These are phyloP conservation scores for Suillus subaureus DNA, from an alignment of 768 basidiomycete species.

Conservation along the genomic window DNA sequence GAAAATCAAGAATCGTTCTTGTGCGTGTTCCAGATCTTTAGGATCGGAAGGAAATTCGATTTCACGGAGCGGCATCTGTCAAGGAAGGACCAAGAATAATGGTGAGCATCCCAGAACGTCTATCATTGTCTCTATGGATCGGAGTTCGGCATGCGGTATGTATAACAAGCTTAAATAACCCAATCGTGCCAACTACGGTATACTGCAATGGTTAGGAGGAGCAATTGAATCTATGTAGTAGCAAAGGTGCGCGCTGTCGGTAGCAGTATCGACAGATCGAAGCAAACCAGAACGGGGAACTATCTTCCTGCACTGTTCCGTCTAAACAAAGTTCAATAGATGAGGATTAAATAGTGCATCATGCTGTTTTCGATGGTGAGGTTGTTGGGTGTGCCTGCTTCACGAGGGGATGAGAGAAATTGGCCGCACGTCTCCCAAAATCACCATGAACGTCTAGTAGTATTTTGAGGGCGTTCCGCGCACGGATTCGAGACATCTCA, in stretches of 20 bases:
- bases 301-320: neutral
- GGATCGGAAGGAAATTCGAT: slow-evolving; percentile 37
- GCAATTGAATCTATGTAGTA: neutral
- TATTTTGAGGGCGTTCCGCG: slow-evolving; percentile 93
- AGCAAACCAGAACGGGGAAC: neutral
- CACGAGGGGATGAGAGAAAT: slow-evolving; percentile 28
- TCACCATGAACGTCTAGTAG: slow-evolving; percentile 89
- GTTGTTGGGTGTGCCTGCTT: slow-evolving; percentile 10
- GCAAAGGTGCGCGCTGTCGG: neutral
- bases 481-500: slow-evolving; percentile 87
- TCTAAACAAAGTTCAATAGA: slow-evolving; percentile 6
- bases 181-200: slow-evolving; percentile 6
- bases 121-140: neutral
- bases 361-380: slow-evolving; percentile 23
- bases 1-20: slow-evolving; percentile 66
- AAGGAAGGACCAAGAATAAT: neutral
- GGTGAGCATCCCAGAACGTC: neutral
- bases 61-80: slow-evolving; percentile 56
- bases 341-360: slow-evolving; percentile 8
- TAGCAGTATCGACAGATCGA: neutral
- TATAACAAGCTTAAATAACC: slow-evolving; percentile 7
- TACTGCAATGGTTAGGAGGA: neutral
- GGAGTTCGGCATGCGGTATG: neutral
- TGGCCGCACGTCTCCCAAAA: slow-evolving; percentile 65
- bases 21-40: slow-evolving; percentile 38